These are phyloP conservation scores for Rubus parviflorus DNA, from an alignment of 306 rosid species.

Conservation along the genomic window DNA sequence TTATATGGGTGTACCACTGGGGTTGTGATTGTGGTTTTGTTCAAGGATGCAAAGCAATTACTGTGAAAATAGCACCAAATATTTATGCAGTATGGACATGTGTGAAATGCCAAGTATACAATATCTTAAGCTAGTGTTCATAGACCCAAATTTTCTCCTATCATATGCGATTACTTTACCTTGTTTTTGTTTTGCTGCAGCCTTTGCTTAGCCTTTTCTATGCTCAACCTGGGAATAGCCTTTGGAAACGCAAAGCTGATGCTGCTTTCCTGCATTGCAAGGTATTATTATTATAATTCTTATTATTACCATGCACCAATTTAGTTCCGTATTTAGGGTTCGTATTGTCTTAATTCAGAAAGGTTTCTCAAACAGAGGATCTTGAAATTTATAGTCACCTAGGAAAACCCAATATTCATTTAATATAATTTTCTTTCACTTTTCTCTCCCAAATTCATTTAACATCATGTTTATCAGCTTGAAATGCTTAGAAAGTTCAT, in stretches of 20 bases:
- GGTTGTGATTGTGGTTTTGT: neutral
- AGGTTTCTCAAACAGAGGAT: neutral
- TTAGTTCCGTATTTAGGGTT: slow-evolving; percentile 12
- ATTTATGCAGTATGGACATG: neutral
- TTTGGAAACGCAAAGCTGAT: slow-evolving; percentile 97
- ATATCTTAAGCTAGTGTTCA: neutral
- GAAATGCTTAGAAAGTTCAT: neutral
- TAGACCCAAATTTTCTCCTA: neutral
- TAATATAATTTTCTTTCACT: neutral
- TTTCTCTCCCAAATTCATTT: too few relatives aligned
- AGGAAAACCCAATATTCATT: neutral
- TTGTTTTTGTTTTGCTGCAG: slow-evolving; percentile 45
- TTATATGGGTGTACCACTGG: neutral
- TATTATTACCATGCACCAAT: neutral
- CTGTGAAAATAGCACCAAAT: neutral
- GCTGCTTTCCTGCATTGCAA: slow-evolving; percentile 67
- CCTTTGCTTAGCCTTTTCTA: slow-evolving; percentile 77
- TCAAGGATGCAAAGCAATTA: neutral
- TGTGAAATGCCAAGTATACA: neutral
- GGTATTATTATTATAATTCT: slow-evolving; percentile 39
- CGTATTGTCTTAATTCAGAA: neutral
- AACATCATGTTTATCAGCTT: too few relatives aligned
- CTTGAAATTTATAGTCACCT: neutral
- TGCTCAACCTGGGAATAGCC: slow-evolving; percentile 78
- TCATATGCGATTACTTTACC: neutral